Evolutionary conservation across 2,329 filamentous ascomycete species (phyloP).

Genomic region (Colletotrichum cereale): DNA sequence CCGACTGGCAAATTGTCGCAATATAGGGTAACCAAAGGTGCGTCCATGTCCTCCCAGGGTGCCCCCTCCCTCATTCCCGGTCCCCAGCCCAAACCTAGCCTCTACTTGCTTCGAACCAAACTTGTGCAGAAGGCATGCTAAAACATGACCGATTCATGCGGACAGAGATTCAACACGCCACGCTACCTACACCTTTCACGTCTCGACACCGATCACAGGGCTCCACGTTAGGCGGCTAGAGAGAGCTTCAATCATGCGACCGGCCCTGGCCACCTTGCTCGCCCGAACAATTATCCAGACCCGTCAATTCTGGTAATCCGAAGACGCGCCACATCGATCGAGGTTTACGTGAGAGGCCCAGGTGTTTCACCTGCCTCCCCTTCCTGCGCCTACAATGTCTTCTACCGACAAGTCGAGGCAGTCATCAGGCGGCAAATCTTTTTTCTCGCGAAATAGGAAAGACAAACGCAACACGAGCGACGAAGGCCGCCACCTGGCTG

Average conservation of each 20-base stretch:
- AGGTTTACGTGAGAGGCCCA: slow-evolving; percentile 37
- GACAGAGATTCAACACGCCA: slow-evolving; percentile 37
- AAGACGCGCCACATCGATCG: slow-evolving; percentile 31
- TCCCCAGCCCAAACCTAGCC: slow-evolving; percentile 23
- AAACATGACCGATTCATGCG: slow-evolving; percentile 42
- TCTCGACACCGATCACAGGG: slow-evolving; percentile 16
- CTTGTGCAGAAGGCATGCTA: slow-evolving; percentile 39
- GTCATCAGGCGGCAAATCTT: slow-evolving; percentile 80
- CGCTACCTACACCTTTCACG: slow-evolving; percentile 5
- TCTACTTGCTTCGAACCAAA: slow-evolving; percentile 35
- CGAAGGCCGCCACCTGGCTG: slow-evolving; percentile 66
- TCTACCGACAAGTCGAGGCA: slow-evolving; percentile 84
- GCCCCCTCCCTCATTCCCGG: slow-evolving; percentile 25
- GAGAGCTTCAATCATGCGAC: slow-evolving; percentile 53
- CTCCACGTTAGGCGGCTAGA: slow-evolving; percentile 37
- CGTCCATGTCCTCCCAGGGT: slow-evolving; percentile 24
- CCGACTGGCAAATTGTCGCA: slow-evolving; percentile 15
- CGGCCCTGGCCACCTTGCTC: slow-evolving; percentile 49
- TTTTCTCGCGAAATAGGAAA: slow-evolving; percentile 91
- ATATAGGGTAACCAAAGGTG: slow-evolving; percentile 21
- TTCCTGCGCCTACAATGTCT: slow-evolving; percentile 59
- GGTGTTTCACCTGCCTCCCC: slow-evolving; percentile 41
- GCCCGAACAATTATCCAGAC: slow-evolving; percentile 36
- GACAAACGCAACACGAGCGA: slow-evolving; percentile 73
- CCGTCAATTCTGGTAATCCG: slow-evolving; percentile 35